phyloP scores from a whole-genome alignment of 441 rosid species.

The Adansonia madagascariensis region DNA sequence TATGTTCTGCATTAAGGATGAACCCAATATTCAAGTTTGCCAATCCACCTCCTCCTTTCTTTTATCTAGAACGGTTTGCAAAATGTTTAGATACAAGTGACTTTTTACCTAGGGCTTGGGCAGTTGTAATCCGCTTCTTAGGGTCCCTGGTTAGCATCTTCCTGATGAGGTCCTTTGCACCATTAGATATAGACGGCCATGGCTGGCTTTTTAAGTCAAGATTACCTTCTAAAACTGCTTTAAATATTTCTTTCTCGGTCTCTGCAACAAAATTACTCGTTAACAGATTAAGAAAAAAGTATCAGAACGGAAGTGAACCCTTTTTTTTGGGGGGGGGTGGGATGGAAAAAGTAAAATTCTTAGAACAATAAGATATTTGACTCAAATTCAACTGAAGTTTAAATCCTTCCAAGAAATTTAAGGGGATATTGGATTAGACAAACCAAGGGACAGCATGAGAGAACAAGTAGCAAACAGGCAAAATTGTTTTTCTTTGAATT shows the following conservation, averaged over 20 bases:
- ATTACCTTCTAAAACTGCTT: slow-evolving; percentile 39
- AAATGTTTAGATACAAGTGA: slow-evolving; percentile 15
- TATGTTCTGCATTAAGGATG: neutral
- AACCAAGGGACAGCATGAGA: neutral
- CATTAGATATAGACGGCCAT: slow-evolving; percentile 56
- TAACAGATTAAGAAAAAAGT: neutral
- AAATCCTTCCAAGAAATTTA: neutral
- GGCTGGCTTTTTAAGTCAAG: slow-evolving; percentile 53
- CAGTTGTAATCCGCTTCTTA: slow-evolving; percentile 54
- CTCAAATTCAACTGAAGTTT: neutral
- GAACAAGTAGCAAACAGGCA: neutral
- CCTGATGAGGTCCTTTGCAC: slow-evolving; percentile 56
- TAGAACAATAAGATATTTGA: too few relatives aligned
- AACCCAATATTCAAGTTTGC: neutral
- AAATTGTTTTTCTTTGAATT: neutral
- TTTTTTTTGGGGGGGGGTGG: too few relatives aligned
- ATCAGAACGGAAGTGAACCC: neutral
- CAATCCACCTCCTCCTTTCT: neutral
- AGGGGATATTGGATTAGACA: neutral
- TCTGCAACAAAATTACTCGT: slow-evolving; percentile 39
- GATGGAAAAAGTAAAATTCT: too few relatives aligned
- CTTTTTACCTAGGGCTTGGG: slow-evolving; percentile 54
- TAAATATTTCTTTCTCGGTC: slow-evolving; percentile 52
- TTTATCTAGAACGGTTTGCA: neutral
- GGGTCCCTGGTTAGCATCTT: slow-evolving; percentile 57